Evolutionary conservation across 345 rosid species (phyloP), one percentile per base, ranked within the genome.

Genomic region (Crucihimalaya himalaica): DNA sequence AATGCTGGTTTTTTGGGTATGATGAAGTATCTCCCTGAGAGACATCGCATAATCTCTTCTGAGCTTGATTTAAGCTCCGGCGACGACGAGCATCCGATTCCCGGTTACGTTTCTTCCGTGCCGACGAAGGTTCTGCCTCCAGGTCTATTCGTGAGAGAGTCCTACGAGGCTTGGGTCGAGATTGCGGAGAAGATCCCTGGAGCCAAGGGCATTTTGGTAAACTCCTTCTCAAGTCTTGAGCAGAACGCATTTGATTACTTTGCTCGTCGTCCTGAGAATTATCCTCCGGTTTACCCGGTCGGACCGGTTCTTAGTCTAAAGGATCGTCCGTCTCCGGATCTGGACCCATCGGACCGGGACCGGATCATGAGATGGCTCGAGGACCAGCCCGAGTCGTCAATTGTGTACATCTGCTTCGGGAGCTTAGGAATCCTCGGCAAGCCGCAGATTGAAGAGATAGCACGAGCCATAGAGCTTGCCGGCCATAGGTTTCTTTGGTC

Each of bases 361-460:
- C 42, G 56, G 60, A 66, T 84, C 72, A 32, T 80, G 63, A 66
- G 9, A 53, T 86, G 93, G 91, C 86, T 88, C 0, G 83, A 82
- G 16, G 74, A 74, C 21, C 83, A 84, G 67, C 81, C 89, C 4
- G 63, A 73, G 28, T 58, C 80, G n/a, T 83, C 84, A 0, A 78
- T 84, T 29, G 76, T 83, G 28, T 86, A 77, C 71, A 65, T 88
- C 27, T 86, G 87, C 61, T 86, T 83, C 52, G 89, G 87, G 20
- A 83, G 86, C 76, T 18, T 70, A 0, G 88, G 86, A 31, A 78
- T 68, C 19, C 78, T 55, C 55, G 73, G 28, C 3, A 66, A 6
- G 4, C 19, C 55, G 2, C 89, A 87, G 71, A 74, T 81, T 11
- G 74, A 75, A 28, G 86, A 86, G 74, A 81, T 83, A 7, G 86